Evolutionary conservation across 1,284 basidiomycete species (phyloP).

Genomic region (Boletus sp.): DNA sequence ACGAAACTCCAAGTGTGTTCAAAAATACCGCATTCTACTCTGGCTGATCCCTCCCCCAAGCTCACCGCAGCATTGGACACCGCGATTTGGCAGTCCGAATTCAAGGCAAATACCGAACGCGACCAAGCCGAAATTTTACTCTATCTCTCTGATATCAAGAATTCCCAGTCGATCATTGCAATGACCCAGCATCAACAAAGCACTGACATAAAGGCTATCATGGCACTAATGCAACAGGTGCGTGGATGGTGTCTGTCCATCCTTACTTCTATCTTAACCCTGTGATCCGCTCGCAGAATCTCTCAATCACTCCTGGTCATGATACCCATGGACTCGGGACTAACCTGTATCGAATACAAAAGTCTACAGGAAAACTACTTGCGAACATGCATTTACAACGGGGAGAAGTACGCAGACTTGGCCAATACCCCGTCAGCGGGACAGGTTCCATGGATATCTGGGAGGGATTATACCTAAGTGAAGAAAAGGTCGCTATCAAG

Average conservation of each 20-base stretch:
- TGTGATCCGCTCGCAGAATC: constrained; percentile 21
- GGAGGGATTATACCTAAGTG: constrained; percentile 51
- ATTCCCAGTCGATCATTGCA: constrained; percentile 38
- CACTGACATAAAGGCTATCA: constrained; percentile 38
- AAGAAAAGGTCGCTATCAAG: constrained; percentile 56
- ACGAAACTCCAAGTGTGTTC: constrained; percentile 41
- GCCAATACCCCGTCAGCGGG: constrained; percentile 48
- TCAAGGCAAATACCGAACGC: constrained; percentile 35
- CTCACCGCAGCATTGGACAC: constrained; percentile 45
- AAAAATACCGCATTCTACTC: neutral
- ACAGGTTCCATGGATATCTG: constrained; percentile 52
- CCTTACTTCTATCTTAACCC: neutral
- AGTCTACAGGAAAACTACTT: constrained; percentile 42
- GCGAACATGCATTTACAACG: constrained; percentile 48
- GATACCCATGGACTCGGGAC: constrained; percentile 43
- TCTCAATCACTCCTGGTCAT: constrained; percentile 31
- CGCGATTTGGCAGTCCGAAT: constrained; percentile 46
- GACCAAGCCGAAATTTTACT: constrained; percentile 44
- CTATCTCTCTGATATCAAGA: constrained; percentile 44
- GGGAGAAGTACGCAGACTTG: constrained; percentile 50
- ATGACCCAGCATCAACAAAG: constrained; percentile 33
- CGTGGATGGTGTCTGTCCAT: neutral
- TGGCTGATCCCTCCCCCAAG: constrained; percentile 30
- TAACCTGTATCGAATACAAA: constrained; percentile 50
- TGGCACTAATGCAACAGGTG: constrained; percentile 48